Conservation (phyloP, 345 rosid species). For the Turritis glabra region DNA sequence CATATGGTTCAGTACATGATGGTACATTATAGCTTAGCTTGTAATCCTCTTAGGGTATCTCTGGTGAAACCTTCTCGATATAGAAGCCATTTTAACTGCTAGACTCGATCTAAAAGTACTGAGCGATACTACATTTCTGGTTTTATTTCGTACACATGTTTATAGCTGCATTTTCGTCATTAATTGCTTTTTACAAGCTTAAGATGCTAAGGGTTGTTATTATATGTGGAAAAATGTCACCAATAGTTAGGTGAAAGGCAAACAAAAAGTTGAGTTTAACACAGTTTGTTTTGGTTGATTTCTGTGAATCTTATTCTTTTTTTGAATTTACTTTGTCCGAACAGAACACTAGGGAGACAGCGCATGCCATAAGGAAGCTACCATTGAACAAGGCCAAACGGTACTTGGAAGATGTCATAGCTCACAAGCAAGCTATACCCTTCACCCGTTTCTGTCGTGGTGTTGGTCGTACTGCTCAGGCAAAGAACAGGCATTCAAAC, state of each 20-base stretch:
- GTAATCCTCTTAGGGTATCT: not conserved
- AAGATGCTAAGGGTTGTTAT: not conserved
- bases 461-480: slow-evolving; percentile 98
- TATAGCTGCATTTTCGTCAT: not conserved
- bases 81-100: too few relatives aligned
- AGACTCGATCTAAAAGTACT: not conserved
- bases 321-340: not conserved
- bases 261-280: not conserved
- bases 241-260: not conserved
- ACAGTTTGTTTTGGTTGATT: not conserved
- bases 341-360: slow-evolving; percentile 94
- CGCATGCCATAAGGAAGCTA: slow-evolving; percentile 73
- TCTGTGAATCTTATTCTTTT: not conserved
- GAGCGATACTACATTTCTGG: not conserved
- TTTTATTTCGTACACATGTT: not conserved
- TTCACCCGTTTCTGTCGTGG: slow-evolving; percentile 94
- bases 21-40: slow-evolving; percentile 29
- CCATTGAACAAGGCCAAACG: slow-evolving; percentile 92
- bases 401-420: slow-evolving; percentile 93
- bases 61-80: not conserved
- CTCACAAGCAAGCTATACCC: slow-evolving; percentile 98
- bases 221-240: not conserved
- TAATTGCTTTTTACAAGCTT: not conserved
- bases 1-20: slow-evolving; percentile 63
- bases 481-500: slow-evolving; percentile 92